Evolutionary conservation across 129 eudicot species (phyloP), one percentile per base, ranked within the genome.

Genomic region (Mikania micrantha): DNA sequence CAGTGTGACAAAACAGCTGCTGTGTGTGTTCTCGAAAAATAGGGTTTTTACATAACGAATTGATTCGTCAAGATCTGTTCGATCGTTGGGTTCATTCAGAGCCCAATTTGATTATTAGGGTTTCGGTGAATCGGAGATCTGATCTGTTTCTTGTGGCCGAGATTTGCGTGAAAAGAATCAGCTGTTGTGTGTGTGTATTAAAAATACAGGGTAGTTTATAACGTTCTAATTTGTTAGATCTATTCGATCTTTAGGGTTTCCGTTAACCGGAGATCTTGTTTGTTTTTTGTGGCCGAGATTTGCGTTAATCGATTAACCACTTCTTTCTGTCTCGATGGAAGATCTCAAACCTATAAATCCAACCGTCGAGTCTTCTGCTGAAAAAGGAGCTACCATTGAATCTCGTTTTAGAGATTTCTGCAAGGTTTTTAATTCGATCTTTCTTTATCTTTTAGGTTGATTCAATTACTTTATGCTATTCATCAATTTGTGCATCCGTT

Each of bases 381-480:
- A 47, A 8, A 69, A 60, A n/a, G 77, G 74, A 73, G 60, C 77
- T 62, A 62, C 80, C 7, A 28, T 84, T 54, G 95, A 82, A 78
- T 82, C 87, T 80, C 88, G 96, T 73, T 92, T 92, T 56, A 50
- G 59, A 54, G 70, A 75, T 29, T 81, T 88, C 56, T 92, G 96
- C 96, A 83, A 92, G 98, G 98, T 92, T 65, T 73, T n/a, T 2
- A 22, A 50, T 21, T 16, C 24, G 41, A 24, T 44, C 20, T 28
- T 25, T 34, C 4, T 27, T 19, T 7, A 6, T 45, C 3, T 44
- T 38, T 57, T 36, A 11, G 16, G 34, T 25, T 10, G 17, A 22
- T 22, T 45, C 13, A 7, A 22, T 24, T 7, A 4, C 32, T 6
- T 39, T 8, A n/a, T 54, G 4, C 24, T 40, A 21, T 32, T 28